A percentile compares a stretch with the other conserved stretches of the same genome.
These are phyloP conservation scores for Mycena chlorophos DNA, from an alignment of 768 basidiomycete genomes.

Conservation along the genomic window DNA sequence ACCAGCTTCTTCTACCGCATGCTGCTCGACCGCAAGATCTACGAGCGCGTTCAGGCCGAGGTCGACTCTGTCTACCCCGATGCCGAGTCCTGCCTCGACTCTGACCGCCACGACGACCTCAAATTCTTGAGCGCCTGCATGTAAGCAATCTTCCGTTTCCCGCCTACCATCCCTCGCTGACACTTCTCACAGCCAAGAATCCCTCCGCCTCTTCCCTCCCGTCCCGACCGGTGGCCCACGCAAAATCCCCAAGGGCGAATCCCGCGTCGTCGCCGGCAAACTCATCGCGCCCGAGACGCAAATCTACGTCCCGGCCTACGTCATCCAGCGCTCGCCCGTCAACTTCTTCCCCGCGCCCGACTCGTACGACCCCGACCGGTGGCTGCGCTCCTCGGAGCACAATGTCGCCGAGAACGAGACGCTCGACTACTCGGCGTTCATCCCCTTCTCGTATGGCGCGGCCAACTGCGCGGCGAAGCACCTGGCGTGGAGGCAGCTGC, in stretches of 20 bases:
- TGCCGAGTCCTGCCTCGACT: not conserved
- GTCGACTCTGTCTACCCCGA: constrained; percentile 1
- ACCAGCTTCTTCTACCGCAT: not conserved
- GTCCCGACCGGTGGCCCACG: constrained; percentile 28
- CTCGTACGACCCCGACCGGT: constrained; percentile 44
- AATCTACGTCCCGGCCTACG: constrained; percentile 36
- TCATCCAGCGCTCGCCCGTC: constrained; percentile 40
- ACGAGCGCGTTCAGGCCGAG: not conserved
- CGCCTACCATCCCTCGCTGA: not conserved
- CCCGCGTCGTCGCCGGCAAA: constrained; percentile 28
- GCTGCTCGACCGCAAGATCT: not conserved
- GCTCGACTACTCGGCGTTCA: constrained; percentile 35
- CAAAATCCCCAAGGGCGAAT: constrained; percentile 33
- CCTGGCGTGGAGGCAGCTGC: constrained; percentile 40
- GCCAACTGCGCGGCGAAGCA: constrained; percentile 43
- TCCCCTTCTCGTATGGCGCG: constrained; percentile 45
- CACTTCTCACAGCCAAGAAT: constrained; percentile 36
- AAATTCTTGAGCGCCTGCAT: constrained; percentile 1
- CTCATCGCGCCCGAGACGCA: constrained; percentile 39
- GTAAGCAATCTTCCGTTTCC: not conserved
- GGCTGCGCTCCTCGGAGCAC: constrained; percentile 32
- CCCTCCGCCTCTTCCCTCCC: constrained; percentile 41
- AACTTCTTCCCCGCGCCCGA: constrained; percentile 43
- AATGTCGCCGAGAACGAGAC: constrained; percentile 14
- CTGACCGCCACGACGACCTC: not conserved